Percentiles rank a stretch among this genome's conserved stretches.
Evolutionary conservation across 768 basidiomycete species (phyloP).

Genomic region (Podaxis rugospora): DNA sequence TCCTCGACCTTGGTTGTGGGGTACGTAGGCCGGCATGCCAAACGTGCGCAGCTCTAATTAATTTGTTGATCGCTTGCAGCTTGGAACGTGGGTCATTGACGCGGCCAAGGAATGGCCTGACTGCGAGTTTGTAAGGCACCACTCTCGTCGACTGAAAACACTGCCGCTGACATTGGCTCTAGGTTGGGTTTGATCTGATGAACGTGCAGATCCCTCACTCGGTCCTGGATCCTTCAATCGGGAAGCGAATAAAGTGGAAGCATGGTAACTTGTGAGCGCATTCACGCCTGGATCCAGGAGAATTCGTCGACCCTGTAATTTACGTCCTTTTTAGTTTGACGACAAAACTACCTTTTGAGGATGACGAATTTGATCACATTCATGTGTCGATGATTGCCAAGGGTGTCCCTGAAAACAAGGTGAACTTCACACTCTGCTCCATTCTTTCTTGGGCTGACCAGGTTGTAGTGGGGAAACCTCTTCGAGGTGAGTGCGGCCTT

Average conservation of each 20-base stretch:
- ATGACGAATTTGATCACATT: slow-evolving; percentile 81
- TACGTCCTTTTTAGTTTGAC: slow-evolving; percentile 46
- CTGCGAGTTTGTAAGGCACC: slow-evolving; percentile 52
- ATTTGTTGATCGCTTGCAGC: slow-evolving; percentile 29
- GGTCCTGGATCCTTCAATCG: slow-evolving; percentile 45
- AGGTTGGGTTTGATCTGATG: slow-evolving; percentile 81
- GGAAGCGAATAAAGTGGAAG: slow-evolving; percentile 61
- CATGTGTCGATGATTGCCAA: slow-evolving; percentile 62
- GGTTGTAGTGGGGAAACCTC: slow-evolving; percentile 57
- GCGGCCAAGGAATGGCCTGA: slow-evolving; percentile 69
- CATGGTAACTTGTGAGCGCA: slow-evolving; percentile 70
- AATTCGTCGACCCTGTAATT: not conserved
- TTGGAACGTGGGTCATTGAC: slow-evolving; percentile 68
- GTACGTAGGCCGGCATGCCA: slow-evolving; percentile 30
- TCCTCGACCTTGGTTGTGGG: slow-evolving; percentile 71
- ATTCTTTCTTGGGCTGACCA: slow-evolving; percentile 8
- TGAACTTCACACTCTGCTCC: slow-evolving; percentile 18
- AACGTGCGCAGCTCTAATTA: slow-evolving; percentile 1
- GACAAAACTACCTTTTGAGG: slow-evolving; percentile 74
- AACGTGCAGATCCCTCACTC: slow-evolving; percentile 63
- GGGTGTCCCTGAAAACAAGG: slow-evolving; percentile 76
- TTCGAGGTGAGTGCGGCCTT: slow-evolving; percentile 47
- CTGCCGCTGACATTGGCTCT: not conserved
- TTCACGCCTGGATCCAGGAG: not conserved
- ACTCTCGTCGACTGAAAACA: not conserved